Evolutionary conservation across 1,139 yeast species (phyloP).

Genomic region (Candida neerlandica): DNA sequence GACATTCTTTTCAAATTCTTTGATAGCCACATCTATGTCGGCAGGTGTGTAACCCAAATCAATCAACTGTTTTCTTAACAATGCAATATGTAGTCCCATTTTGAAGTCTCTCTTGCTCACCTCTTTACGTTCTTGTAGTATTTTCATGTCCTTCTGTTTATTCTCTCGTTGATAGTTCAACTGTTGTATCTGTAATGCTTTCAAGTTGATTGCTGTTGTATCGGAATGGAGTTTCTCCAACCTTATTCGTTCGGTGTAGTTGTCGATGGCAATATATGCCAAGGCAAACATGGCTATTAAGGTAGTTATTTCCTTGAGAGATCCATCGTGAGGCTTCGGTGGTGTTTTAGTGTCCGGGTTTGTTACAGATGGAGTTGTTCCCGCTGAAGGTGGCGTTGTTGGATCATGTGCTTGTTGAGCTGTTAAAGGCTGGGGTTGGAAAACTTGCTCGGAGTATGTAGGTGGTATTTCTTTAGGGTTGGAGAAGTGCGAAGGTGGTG

Average conservation of each 20-base stretch:
- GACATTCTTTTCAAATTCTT: slow-evolving; percentile 57
- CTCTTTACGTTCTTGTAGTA: slow-evolving; percentile 49
- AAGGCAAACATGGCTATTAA: slow-evolving; percentile 42
- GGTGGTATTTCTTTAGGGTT: slow-evolving; percentile 21
- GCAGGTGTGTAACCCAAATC: slow-evolving; percentile 57
- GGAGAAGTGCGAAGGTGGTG: slow-evolving; percentile 23
- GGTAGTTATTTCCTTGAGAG: slow-evolving; percentile 34
- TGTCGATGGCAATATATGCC: slow-evolving; percentile 55
- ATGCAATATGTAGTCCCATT: slow-evolving; percentile 65
- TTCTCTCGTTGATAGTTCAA: slow-evolving; percentile 45
- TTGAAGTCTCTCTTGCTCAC: slow-evolving; percentile 55
- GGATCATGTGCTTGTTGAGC: slow-evolving; percentile 5
- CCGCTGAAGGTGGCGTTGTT: neutral
- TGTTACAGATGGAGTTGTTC: neutral
- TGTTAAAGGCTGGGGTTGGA: slow-evolving; percentile 3
- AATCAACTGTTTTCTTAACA: slow-evolving; percentile 57
- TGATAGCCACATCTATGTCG: slow-evolving; percentile 52
- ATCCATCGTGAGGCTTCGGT: slow-evolving; percentile 12
- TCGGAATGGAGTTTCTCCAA: slow-evolving; percentile 45
- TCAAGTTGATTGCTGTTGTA: slow-evolving; percentile 43
- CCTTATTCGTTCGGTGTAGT: slow-evolving; percentile 44
- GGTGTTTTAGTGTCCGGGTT: neutral
- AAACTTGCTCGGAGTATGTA: slow-evolving; percentile 14
- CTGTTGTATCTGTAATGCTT: slow-evolving; percentile 45
- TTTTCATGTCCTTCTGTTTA: slow-evolving; percentile 50